Percentiles rank a stretch among this genome's conserved stretches.
Conservation (phyloP, 495 filamentous ascomycete genomes). For the Sporormia fimetaria region DNA sequence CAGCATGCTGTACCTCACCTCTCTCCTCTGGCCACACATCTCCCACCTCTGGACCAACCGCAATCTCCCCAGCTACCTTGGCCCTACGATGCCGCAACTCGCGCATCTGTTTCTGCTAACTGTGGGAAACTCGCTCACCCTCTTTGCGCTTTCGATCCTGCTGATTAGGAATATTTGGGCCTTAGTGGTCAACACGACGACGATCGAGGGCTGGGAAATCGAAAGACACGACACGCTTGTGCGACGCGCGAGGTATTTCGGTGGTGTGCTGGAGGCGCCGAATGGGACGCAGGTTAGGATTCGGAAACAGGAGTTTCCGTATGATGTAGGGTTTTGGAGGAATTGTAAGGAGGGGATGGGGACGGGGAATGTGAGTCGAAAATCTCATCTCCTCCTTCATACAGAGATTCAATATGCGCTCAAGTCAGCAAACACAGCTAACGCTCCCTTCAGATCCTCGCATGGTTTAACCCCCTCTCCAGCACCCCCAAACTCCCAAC, state of each 20-base stretch:
- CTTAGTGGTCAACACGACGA: constrained; percentile 54
- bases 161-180: constrained; percentile 49
- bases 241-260: constrained; percentile 43
- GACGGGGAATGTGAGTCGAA: constrained; percentile 33
- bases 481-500: constrained; percentile 41
- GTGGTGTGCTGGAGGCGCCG: constrained; percentile 50
- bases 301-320: constrained; percentile 70
- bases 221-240: constrained; percentile 73
- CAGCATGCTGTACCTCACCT: constrained; percentile 53
- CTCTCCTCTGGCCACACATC: constrained; percentile 46
- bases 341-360: constrained; percentile 73
- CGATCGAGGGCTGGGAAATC: constrained; percentile 89
- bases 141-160: constrained; percentile 56
- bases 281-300: constrained; percentile 47
- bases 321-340: constrained; percentile 76
- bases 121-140: constrained; percentile 47
- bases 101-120: constrained; percentile 54
- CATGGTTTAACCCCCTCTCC: constrained; percentile 57
- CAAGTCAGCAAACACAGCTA: too few species aligned
- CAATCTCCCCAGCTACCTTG: constrained; percentile 68
- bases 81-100: constrained; percentile 54
- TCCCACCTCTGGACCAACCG: constrained; percentile 54
- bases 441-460: constrained; percentile 26
- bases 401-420: neutral
- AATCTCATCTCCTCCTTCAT: neutral